Evolutionary conservation across 192 early-diverging fungal genomes (phyloP).

Genomic region (Mortierella antarctica): DNA sequence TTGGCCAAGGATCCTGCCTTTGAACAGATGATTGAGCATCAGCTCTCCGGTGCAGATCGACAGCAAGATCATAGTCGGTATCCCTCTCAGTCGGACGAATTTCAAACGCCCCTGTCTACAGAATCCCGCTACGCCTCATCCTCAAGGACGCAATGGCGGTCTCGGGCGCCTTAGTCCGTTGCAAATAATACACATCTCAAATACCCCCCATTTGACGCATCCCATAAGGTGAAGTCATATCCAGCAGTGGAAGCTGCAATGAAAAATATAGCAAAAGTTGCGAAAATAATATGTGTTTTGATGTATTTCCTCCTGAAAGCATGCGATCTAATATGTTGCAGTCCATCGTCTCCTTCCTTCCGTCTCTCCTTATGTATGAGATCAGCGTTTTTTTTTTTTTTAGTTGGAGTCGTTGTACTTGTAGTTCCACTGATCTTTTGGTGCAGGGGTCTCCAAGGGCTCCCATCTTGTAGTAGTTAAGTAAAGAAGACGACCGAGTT

Average conservation of each 20-base stretch:
- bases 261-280: too few species aligned
- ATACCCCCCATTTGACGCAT: neutral
- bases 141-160: conserved; percentile 31
- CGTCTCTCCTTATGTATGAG: neutral
- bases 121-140: conserved; percentile 17
- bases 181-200: conserved; percentile 2
- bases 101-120: conserved; percentile 6
- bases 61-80: neutral
- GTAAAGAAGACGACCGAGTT: neutral
- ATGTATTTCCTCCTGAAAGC: too few species aligned
- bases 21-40: conserved; percentile 36
- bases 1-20: conserved; percentile 41
- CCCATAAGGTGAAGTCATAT: too few species aligned
- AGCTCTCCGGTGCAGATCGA: neutral
- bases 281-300: too few species aligned
- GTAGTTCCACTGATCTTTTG: conserved; percentile 89
- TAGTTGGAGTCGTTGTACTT: conserved; percentile 55
- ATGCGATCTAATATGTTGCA: neutral
- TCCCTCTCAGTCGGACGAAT: neutral
- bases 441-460: conserved; percentile 79
- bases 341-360: conserved; percentile 2
- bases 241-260: too few species aligned
- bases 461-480: conserved; percentile 67
- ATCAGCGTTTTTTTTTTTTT: neutral
- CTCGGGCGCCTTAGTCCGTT: conserved; percentile 14